A percentile compares a stretch with the other conserved stretches of the same genome.
These are phyloP conservation scores for Fusarium tricinctum DNA, from an alignment of 2,329 filamentous ascomycete species.

Conservation along the genomic window DNA sequence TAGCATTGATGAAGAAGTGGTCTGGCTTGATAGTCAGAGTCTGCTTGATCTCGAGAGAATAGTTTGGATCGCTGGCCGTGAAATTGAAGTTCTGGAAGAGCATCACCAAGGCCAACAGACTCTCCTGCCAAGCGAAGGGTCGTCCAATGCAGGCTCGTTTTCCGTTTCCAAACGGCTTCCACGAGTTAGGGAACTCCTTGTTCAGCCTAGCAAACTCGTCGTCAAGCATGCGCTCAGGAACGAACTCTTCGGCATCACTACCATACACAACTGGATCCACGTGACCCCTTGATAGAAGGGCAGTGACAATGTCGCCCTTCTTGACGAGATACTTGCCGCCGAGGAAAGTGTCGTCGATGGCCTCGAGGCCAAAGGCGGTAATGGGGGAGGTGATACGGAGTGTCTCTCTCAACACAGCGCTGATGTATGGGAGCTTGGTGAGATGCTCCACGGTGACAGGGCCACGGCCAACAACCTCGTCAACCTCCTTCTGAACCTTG, in stretches of 20 bases:
- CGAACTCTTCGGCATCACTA: constrained; percentile 74
- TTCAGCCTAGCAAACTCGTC: constrained; percentile 73
- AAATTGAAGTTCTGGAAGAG: constrained; percentile 81
- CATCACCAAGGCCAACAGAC: constrained; percentile 71
- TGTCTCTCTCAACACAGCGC: constrained; percentile 75
- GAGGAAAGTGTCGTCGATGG: constrained; percentile 68
- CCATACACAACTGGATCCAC: constrained; percentile 75
- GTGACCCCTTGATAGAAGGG: constrained; percentile 69
- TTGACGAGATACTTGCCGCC: constrained; percentile 72
- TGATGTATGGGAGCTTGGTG: constrained; percentile 74
- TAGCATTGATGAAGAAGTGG: constrained; percentile 72
- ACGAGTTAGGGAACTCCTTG: constrained; percentile 72
- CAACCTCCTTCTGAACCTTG: constrained; percentile 77
- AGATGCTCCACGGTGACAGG: constrained; percentile 73
- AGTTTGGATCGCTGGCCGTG: constrained; percentile 68
- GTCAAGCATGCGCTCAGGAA: constrained; percentile 79
- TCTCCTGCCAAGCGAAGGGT: constrained; percentile 82
- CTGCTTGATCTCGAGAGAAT: constrained; percentile 67
- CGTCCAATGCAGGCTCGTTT: constrained; percentile 79
- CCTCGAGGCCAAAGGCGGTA: constrained; percentile 67
- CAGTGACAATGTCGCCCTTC: constrained; percentile 63
- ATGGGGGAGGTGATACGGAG: constrained; percentile 74
- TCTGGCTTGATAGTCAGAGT: constrained; percentile 75
- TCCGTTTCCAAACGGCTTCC: constrained; percentile 83
- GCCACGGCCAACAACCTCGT: constrained; percentile 71